A percentile compares a stretch with the other conserved stretches of the same genome.
Evolutionary conservation across 805 yeast species (phyloP).

Genomic region (Hanseniaspora lindneri): DNA sequence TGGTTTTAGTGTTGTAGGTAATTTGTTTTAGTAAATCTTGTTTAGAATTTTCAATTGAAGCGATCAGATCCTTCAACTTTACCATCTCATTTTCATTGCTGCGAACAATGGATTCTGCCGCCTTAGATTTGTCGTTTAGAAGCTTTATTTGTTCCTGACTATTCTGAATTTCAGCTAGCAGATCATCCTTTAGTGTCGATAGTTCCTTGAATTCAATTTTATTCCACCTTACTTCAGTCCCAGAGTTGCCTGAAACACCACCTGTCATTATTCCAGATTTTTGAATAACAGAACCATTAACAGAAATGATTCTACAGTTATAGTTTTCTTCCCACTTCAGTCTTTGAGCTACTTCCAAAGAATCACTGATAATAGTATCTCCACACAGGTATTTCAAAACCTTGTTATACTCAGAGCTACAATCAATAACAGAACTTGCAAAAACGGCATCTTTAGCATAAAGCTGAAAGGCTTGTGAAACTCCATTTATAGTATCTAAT

Average conservation of each 20-base stretch:
- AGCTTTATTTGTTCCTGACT: slow-evolving; percentile 24
- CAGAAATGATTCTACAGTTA: slow-evolving; percentile 58
- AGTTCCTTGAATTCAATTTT: slow-evolving; percentile 52
- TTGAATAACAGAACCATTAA: slow-evolving; percentile 77
- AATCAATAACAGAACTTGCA: slow-evolving; percentile 58
- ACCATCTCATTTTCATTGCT: background rate
- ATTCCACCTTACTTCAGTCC: slow-evolving; percentile 51
- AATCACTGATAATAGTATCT: slow-evolving; percentile 66
- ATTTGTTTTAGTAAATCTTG: slow-evolving; percentile 41
- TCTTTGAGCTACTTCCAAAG: slow-evolving; percentile 51
- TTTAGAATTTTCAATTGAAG: slow-evolving; percentile 31
- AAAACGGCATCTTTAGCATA: slow-evolving; percentile 30
- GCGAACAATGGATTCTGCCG: background rate
- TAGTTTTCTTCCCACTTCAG: slow-evolving; percentile 55
- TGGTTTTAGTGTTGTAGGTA: slow-evolving; percentile 34
- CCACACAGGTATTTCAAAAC: slow-evolving; percentile 77
- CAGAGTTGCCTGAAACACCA: slow-evolving; percentile 45
- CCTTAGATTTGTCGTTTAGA: background rate
- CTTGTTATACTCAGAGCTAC: slow-evolving; percentile 52
- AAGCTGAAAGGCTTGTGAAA: slow-evolving; percentile 44
- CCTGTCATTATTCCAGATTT: slow-evolving; percentile 89
- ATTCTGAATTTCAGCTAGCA: slow-evolving; percentile 34
- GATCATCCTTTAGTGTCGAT: slow-evolving; percentile 37
- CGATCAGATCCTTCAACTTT: background rate
- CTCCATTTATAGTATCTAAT: slow-evolving; percentile 53